Evolutionary conservation across 306 rosid genomes (phyloP).

Genomic region (Casuarina glauca): DNA sequence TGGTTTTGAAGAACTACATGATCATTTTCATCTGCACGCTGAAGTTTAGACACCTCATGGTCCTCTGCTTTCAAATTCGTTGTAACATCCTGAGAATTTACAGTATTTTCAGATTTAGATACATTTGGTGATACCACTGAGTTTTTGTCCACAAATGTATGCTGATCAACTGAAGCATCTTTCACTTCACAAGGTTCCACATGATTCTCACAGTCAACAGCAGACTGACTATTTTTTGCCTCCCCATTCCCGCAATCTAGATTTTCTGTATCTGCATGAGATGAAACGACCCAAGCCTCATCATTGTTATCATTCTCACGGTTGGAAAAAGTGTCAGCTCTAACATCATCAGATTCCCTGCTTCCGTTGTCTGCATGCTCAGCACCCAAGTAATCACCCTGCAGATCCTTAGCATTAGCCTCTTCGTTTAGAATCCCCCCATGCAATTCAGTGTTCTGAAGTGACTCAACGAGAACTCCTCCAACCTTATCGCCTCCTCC

Average conservation of each 20-base stretch:
- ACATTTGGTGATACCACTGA: conserved; percentile 19
- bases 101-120: conserved; percentile 33
- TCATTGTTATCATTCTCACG: conserved; percentile 30
- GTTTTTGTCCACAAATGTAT: conserved; percentile 22
- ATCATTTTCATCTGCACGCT: conserved; percentile 36
- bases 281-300: conserved; percentile 27
- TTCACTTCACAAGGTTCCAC: conserved; percentile 31
- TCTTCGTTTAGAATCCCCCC: conserved; percentile 32
- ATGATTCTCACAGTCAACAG: conserved; percentile 27
- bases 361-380: conserved; percentile 29
- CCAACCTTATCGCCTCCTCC: conserved; percentile 35
- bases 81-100: conserved; percentile 28
- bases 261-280: conserved; percentile 25
- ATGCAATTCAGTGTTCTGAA: conserved; percentile 35
- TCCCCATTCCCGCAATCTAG: conserved; percentile 30
- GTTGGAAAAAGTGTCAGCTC: conserved; percentile 27
- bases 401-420: conserved; percentile 32
- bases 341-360: conserved; percentile 28
- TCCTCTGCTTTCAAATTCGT: conserved; percentile 30
- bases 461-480: conserved; percentile 32
- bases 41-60: conserved; percentile 25
- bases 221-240: conserved; percentile 17
- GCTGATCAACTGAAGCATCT: conserved; percentile 32
- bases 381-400: conserved; percentile 27
- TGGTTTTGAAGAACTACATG: conserved; percentile 26